Conservation (phyloP, 2,329 filamentous ascomycete genomes). For the Ilyonectria mors-panacis region DNA sequence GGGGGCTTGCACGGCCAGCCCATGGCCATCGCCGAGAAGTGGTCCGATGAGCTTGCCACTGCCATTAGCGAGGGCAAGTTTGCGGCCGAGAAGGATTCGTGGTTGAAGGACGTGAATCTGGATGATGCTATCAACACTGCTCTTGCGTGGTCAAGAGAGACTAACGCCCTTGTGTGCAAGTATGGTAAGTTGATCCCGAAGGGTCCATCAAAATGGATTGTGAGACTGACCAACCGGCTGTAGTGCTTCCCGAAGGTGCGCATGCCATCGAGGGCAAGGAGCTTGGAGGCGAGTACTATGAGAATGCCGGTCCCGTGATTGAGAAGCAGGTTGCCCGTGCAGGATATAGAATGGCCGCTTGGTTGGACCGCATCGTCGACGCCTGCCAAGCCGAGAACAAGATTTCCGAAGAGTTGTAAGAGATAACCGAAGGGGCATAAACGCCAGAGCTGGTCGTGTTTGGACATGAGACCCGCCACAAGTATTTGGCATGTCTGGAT, state of each 20-base stretch:
- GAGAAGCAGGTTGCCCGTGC: conserved; percentile 78
- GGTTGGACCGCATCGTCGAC: conserved; percentile 75
- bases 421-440: background rate
- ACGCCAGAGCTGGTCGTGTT: background rate
- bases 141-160: conserved; percentile 75
- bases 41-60: conserved; percentile 69
- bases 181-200: conserved; percentile 62
- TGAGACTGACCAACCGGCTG: conserved; percentile 38
- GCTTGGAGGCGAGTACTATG: conserved; percentile 74
- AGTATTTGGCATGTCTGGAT: conserved; percentile 9
- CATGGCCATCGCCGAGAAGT: conserved; percentile 66
- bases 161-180: conserved; percentile 74
- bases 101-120: conserved; percentile 72
- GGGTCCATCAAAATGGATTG: conserved; percentile 5
- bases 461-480: conserved; percentile 12
- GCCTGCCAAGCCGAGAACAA: conserved; percentile 46
- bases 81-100: conserved; percentile 62
- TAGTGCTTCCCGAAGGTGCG: conserved; percentile 74
- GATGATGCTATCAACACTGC: conserved; percentile 68
- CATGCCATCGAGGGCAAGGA: conserved; percentile 72
- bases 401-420: conserved; percentile 50
- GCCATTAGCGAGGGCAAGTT: conserved; percentile 72
- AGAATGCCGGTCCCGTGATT: conserved; percentile 73
- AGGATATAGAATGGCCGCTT: conserved; percentile 77
- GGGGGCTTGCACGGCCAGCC: conserved; percentile 67